Evolutionary conservation across 768 basidiomycete genomes (phyloP), one percentile per base, ranked within the genome.

Genomic region (Tephrocybe sp.): DNA sequence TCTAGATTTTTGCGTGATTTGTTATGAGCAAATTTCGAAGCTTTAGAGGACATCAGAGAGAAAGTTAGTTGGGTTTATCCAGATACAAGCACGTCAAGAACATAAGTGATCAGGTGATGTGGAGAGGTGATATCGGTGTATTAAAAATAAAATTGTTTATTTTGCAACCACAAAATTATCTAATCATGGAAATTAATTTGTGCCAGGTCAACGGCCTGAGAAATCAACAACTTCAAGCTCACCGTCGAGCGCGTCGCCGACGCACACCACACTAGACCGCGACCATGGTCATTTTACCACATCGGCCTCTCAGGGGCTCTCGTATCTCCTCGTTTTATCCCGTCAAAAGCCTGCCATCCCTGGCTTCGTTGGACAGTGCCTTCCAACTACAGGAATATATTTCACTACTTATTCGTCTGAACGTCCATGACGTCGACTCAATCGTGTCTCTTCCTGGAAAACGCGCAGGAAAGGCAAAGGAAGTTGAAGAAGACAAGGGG

Each of bases 351-450:
- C 73, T 90, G 2, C 88, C 89, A 0, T 78, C 84, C 0, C 76
- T 89, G 26, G 73, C 87, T 0, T 80, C 84, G 1, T 73, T 96
- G 26, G 88, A 95, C 70, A 94, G 91, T 66, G 91, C 93, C 0
- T 97, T 96, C 65, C 92, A 96, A 63, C 78, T 96, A 6, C 92
- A 96, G 61, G 96, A 98, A 63, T 96, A 93, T 69, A 90, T 98
- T 39, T 87, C 92, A 1, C 75, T 91, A 26, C 82, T 96, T 56
- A 89, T 96, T 51, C 83, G 88, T 13, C 74, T 81, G 22, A 85
- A 98, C 69, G 87, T 92, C 0, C 92, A 95, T 69, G 89, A 97
- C 65, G 87, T 98, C 16, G 82, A 90, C 35, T 67, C 79, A 6
- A 87, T 98, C 36, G 83, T 93, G 0, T 76, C 85, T 30, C 68